Evolutionary conservation across 2,329 filamentous ascomycete species (phyloP).

Genomic region (Fusarium palustre): DNA sequence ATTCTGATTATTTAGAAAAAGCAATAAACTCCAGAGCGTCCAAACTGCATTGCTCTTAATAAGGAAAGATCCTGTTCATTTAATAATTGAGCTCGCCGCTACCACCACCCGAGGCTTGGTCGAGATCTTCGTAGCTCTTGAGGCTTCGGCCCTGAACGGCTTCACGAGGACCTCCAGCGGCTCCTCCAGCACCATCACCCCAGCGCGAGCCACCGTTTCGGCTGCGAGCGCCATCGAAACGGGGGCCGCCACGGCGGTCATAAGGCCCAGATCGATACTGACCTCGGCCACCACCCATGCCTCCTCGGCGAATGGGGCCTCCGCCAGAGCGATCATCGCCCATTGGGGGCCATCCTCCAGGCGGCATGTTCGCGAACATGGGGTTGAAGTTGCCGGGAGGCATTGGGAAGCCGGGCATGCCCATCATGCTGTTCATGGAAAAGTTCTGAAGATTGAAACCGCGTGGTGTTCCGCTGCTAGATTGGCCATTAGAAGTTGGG

Average conservation of each 20-base stretch:
- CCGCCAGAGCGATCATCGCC: constrained; percentile 72
- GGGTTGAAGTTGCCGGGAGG: constrained; percentile 60
- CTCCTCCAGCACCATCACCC: constrained; percentile 80
- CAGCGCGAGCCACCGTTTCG: constrained; percentile 68
- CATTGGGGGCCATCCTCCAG: constrained; percentile 63
- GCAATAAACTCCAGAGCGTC: constrained; percentile 33
- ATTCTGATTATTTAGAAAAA: constrained; percentile 28
- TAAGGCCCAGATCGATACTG: constrained; percentile 78
- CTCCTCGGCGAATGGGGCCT: constrained; percentile 77
- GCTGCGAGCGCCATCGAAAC: constrained; percentile 62
- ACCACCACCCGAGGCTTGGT: constrained; percentile 81
- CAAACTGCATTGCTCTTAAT: constrained; percentile 5
- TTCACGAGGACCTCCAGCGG: constrained; percentile 85
- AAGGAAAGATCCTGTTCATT: constrained; percentile 12
- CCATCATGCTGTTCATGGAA: constrained; percentile 68
- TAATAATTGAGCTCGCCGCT: constrained; percentile 93
- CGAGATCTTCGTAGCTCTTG: constrained; percentile 97
- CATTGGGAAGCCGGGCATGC: constrained; percentile 70
- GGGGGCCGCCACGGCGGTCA: constrained; percentile 73
- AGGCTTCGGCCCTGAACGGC: constrained; percentile 92
- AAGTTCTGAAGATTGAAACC: constrained; percentile 89
- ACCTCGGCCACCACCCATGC: constrained; percentile 62
- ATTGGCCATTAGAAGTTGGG: constrained; percentile 80
- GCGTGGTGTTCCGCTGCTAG: constrained; percentile 84
- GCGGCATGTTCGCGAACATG: constrained; percentile 66